A percentile compares a stretch with the other conserved stretches of the same genome.
These are phyloP conservation scores for Yamadazyma songkhlaensis DNA, from an alignment of 1,139 yeast species.

Conservation along the genomic window DNA sequence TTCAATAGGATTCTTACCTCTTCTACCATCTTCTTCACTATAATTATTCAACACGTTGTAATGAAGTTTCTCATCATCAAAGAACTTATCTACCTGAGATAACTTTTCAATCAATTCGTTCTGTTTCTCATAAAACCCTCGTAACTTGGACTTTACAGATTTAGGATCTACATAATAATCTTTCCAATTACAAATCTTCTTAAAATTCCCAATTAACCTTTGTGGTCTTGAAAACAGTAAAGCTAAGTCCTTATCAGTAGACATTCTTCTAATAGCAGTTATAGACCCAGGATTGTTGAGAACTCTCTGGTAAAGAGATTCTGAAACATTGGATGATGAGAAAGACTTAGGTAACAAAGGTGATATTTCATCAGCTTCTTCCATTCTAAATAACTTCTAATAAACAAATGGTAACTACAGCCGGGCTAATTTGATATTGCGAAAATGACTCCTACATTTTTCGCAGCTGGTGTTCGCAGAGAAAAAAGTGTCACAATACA, in stretches of 20 bases:
- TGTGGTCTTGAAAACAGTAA: constrained; percentile 38
- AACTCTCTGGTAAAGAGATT: constrained; percentile 4
- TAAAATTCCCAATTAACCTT: constrained; percentile 53
- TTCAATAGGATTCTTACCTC: constrained; percentile 25
- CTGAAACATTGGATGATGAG: constrained; percentile 3
- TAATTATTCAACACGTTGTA: constrained; percentile 63
- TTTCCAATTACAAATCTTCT: constrained; percentile 50
- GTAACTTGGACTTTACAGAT: constrained; percentile 18
- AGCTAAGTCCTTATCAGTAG: constrained; percentile 6
- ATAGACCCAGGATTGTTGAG: constrained; percentile 7
- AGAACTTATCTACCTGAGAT: constrained; percentile 58
- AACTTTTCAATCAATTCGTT: constrained; percentile 59
- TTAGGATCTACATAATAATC: constrained; percentile 22
- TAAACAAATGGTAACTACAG: no score
- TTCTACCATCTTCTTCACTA: constrained; percentile 16
- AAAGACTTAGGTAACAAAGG: constrained; percentile 2
- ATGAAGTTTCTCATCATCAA: constrained; percentile 69
- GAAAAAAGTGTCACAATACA: no score
- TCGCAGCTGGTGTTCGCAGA: no score
- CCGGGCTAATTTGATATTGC: no score
- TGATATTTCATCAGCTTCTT: constrained; percentile 1
- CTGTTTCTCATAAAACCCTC: constrained; percentile 46
- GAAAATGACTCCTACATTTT: no score
- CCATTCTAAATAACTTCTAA: constrained; percentile 1
- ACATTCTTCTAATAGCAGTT: constrained; percentile 7